Conservation (phyloP, 306 rosid genomes). For the Medicago truncatula region MtrunA17r5.0-ANR NC_053045.1:50662501-50663000, state of each 20-base stretch:
- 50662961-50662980: neutral
- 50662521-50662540: conserved; percentile 13
- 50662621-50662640: conserved; percentile 1
- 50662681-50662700: conserved; percentile 7
- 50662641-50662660: conserved; percentile 4
- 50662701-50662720: neutral
- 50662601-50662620: neutral
- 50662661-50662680: neutral
- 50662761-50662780: neutral
- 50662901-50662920: neutral
- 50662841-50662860: neutral
- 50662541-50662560: conserved; percentile 15
- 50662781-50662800: neutral
- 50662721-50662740: neutral
- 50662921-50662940: neutral
- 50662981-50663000: neutral
- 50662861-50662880: neutral
- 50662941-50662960: neutral
- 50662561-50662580: conserved; percentile 18
- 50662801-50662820: no score
- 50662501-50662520: conserved; percentile 24
- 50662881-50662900: conserved; percentile 6
- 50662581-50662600: neutral
- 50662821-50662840: neutral
- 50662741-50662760: neutral